Evolutionary conservation across 1,284 basidiomycete genomes (phyloP), one percentile per base, ranked within the genome.

Genomic region (Exobasidium cylindrosporum): DNA sequence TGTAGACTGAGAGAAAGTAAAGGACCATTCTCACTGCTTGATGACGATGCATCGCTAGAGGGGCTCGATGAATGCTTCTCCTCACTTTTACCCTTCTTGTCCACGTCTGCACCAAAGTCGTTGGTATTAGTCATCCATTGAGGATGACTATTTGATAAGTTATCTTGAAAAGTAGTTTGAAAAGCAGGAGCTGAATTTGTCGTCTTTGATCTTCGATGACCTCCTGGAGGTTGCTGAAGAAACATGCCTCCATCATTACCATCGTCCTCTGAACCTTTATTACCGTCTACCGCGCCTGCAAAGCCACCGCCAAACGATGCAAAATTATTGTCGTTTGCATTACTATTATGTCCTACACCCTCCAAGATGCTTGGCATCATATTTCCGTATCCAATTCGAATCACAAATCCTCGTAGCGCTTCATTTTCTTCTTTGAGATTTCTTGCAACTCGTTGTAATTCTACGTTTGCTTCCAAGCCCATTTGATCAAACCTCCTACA

Each of bases 341-440:
- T 24, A 21, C 17, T 4, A 3, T 23, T 30, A 45, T 21, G 60
- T 45, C 62, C 57, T 61, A 69, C 40, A 14, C 66, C 66, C 30
- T 76, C 68, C 32, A 74, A 58, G 40, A 69, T 61, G 26, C 56
- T 45, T 4, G 64, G 61, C 26, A 74, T 70, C 65, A 71, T 70
- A 58, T 70, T 66, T 21, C 65, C 74, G 47, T 67, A 72, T 24
- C 74, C 72, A 14, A 76, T 67, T 52, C 70, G 70, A 55, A 70
- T 64, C 24, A 76, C 53, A 35, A 74, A 68, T 50, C 62, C 65
- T 54, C 69, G 67, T 50, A 76, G 62, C 23, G 72, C 72, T 46
- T 76, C 74, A 65, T 76, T 76, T 62, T 76, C 74, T 21, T 76
- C 72, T 56, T 74, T 76, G 58, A 74, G 68, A 6, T 65, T 60